Percentiles rank a stretch among this genome's conserved stretches.
Evolutionary conservation across 169 alveolate genomes (phyloP).

Genomic region (Amoebophrya sp.): DNA sequence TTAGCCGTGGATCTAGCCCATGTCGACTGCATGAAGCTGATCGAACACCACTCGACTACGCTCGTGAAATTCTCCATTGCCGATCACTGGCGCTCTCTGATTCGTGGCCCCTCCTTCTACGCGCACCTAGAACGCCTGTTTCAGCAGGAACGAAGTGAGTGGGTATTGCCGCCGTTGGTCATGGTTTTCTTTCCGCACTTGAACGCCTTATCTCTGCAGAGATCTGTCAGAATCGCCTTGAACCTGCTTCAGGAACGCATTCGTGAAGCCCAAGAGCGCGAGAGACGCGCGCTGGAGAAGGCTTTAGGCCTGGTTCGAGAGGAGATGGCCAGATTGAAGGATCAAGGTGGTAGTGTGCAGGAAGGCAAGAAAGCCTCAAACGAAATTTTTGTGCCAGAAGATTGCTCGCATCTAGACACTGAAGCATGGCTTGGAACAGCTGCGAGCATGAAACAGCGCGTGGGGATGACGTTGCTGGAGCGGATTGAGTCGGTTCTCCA

Average conservation of each 20-base stretch:
- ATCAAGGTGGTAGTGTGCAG: too few relatives aligned
- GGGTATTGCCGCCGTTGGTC: conserved; percentile 15
- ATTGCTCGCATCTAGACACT: too few relatives aligned
- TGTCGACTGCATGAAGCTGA: background rate
- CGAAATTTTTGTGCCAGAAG: too few relatives aligned
- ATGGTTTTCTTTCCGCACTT: background rate
- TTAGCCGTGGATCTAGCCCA: background rate
- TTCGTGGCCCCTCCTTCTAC: conserved; percentile 12
- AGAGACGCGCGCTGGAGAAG: background rate
- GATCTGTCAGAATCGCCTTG: background rate
- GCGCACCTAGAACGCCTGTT: background rate
- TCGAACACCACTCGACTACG: background rate
- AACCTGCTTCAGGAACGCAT: background rate
- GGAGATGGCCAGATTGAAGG: too few relatives aligned
- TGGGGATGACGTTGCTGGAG: background rate
- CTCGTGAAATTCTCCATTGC: background rate
- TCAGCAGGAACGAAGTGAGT: background rate
- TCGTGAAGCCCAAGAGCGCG: background rate
- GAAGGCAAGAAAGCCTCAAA: background rate
- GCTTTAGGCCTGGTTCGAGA: too few relatives aligned
- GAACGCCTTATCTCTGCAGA: background rate
- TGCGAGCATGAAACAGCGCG: background rate
- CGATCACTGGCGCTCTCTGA: background rate
- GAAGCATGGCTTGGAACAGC: too few relatives aligned
- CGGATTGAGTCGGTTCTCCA: background rate